Percentiles rank a stretch among this genome's conserved stretches.
Conservation (phyloP, 2,329 filamentous ascomycete genomes). For the Sarocladium oryzae region DNA sequence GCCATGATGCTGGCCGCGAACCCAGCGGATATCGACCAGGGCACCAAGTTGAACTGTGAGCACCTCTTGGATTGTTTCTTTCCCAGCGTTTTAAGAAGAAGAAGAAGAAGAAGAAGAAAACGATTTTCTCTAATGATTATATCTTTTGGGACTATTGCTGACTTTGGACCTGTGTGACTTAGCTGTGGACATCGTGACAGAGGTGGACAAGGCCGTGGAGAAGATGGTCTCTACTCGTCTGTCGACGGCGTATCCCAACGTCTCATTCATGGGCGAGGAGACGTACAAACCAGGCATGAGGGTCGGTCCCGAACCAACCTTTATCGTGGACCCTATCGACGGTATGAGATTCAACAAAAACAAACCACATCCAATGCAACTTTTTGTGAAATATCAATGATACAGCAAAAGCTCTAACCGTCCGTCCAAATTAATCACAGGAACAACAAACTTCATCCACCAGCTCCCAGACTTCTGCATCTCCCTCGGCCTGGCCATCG, state of each 20-base stretch:
- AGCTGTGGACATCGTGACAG: slow-evolving; percentile 65
- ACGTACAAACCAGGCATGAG: slow-evolving; percentile 62
- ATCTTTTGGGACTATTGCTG: too few species aligned
- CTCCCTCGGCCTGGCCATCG: slow-evolving; percentile 65
- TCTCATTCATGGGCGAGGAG: slow-evolving; percentile 68
- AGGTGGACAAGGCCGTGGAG: slow-evolving; percentile 61
- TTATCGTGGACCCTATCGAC: slow-evolving; percentile 78
- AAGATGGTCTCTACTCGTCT: slow-evolving; percentile 51
- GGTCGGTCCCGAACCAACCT: slow-evolving; percentile 63
- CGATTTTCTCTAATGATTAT: not conserved
- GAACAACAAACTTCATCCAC: slow-evolving; percentile 74
- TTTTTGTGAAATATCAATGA: too few species aligned
- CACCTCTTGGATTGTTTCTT: slow-evolving; percentile 4
- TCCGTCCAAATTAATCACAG: slow-evolving; percentile 13
- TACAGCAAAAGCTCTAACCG: too few species aligned
- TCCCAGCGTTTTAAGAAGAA: not conserved
- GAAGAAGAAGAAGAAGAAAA: not conserved
- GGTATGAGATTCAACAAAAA: too few species aligned
- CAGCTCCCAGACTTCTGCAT: slow-evolving; percentile 69
- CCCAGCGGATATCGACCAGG: slow-evolving; percentile 48
- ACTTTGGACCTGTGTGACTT: too few species aligned
- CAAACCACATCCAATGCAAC: too few species aligned
- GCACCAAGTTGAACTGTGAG: slow-evolving; percentile 60
- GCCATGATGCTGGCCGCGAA: slow-evolving; percentile 57
- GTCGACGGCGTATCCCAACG: slow-evolving; percentile 44